Percentiles rank a stretch among this genome's conserved stretches.
Conservation (phyloP, 768 basidiomycete species). For the Clitopilus passeckerianus region DNA sequence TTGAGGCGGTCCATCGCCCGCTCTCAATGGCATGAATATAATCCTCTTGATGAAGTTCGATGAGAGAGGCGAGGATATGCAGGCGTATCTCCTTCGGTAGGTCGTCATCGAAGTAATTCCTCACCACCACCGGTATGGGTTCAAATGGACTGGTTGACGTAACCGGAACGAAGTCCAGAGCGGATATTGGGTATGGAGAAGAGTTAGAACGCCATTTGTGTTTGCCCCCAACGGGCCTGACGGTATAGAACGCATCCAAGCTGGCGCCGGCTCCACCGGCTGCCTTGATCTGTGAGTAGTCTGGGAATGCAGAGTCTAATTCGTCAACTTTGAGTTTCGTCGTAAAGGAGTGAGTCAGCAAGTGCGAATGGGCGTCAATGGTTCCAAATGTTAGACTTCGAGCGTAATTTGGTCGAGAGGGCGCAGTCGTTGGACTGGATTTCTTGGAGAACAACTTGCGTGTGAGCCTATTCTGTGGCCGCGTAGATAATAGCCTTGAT, state of each 20-base stretch:
- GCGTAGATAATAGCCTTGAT: constrained; percentile 37
- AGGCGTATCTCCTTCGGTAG: constrained; percentile 72
- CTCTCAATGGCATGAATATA: constrained; percentile 37
- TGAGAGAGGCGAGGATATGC: constrained; percentile 48
- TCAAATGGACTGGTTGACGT: constrained; percentile 44
- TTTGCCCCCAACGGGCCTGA: not conserved
- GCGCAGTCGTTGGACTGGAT: constrained; percentile 8
- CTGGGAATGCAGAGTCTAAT: constrained; percentile 10
- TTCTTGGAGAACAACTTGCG: constrained; percentile 52
- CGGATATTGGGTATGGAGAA: constrained; percentile 56
- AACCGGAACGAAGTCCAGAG: constrained; percentile 53
- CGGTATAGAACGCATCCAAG: constrained; percentile 1
- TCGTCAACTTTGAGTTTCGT: constrained; percentile 25
- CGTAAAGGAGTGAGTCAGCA: constrained; percentile 40
- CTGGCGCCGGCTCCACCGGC: constrained; percentile 1
- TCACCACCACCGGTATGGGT: constrained; percentile 43
- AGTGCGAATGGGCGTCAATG: constrained; percentile 21
- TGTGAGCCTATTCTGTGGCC: constrained; percentile 44
- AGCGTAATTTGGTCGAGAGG: not conserved
- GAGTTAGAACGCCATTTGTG: constrained; percentile 59
- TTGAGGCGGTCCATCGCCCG: constrained; percentile 55
- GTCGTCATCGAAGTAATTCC: constrained; percentile 61
- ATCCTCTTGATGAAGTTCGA: constrained; percentile 57
- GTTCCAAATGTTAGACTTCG: constrained; percentile 2
- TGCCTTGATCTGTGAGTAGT: constrained; percentile 5